Percentiles rank a stretch among this genome's conserved stretches.
Conservation (phyloP, 2,329 filamentous ascomycete genomes). For the Sporothrix variecibatus region DNA sequence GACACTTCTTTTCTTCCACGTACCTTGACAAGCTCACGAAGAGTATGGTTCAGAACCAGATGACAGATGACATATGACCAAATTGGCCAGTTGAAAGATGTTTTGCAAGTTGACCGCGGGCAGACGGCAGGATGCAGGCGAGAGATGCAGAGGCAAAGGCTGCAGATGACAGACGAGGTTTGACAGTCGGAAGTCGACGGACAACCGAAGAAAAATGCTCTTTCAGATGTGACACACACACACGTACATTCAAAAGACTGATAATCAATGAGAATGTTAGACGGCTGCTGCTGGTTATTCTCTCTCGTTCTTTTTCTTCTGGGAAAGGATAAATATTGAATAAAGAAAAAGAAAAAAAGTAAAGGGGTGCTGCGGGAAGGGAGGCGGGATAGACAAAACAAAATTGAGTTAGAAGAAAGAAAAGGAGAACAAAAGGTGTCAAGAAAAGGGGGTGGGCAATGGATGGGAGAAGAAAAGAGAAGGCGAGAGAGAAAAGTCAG, state of each 20-base stretch:
- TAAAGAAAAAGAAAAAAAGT: background rate
- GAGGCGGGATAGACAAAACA: background rate
- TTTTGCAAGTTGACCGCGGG: background rate
- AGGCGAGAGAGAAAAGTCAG: background rate
- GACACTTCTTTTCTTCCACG: background rate
- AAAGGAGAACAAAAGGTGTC: constrained; percentile 11
- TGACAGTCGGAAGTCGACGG: background rate
- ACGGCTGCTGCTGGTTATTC: constrained; percentile 5
- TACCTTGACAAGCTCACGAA: constrained; percentile 6
- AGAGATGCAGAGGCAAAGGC: background rate
- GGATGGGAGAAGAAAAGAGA: constrained; percentile 11
- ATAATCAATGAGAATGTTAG: background rate
- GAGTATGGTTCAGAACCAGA: background rate
- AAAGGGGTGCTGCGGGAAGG: constrained; percentile 4
- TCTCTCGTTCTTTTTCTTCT: background rate
- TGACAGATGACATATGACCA: background rate
- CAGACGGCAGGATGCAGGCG: constrained; percentile 1
- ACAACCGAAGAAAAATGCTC: background rate
- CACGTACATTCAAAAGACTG: constrained; percentile 1
- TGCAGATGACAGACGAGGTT: background rate
- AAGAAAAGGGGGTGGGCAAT: constrained; percentile 5
- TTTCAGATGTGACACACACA: constrained; percentile 3
- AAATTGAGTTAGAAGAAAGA: constrained; percentile 15
- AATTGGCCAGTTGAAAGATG: background rate
- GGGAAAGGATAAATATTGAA: background rate